phyloP scores from a whole-genome alignment of 805 yeast genomes.

The Nakazawaea wyomingensis region DNA sequence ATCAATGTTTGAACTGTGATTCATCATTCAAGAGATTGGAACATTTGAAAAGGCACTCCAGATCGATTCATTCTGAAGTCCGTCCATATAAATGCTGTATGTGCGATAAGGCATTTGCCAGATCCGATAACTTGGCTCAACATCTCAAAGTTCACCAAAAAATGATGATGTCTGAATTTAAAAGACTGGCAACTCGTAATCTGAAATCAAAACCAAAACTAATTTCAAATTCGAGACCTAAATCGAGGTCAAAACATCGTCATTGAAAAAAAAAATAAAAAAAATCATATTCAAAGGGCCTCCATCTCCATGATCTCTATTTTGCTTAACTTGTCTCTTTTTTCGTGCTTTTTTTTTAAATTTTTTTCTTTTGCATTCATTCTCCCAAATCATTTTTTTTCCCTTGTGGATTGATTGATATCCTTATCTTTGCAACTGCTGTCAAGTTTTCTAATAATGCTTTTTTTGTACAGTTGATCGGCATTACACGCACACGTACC shows the following conservation, averaged over 20 bases:
- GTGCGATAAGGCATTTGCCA: conserved; percentile 58
- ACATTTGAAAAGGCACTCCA: conserved; percentile 60
- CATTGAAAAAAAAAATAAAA: background rate
- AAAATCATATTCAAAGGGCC: too few species aligned
- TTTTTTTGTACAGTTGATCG: too few species aligned
- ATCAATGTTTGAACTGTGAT: conserved; percentile 5
- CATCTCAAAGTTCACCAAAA: conserved; percentile 50
- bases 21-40: conserved; percentile 52
- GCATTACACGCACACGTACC: too few species aligned
- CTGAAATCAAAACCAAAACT: background rate
- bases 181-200: background rate
- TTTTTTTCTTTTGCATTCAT: too few species aligned
- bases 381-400: too few species aligned
- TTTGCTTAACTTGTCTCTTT: too few species aligned
- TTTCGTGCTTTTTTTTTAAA: too few species aligned
- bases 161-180: background rate
- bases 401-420: too few species aligned
- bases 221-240: background rate
- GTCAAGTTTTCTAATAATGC: too few species aligned
- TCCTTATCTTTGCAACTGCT: too few species aligned
- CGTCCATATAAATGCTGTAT: conserved; percentile 53
- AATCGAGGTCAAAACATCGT: background rate
- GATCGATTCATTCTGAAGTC: conserved; percentile 59
- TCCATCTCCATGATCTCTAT: too few species aligned
- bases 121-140: conserved; percentile 64